A percentile compares a stretch with the other conserved stretches of the same genome.
Evolutionary conservation across 169 alveolate species (phyloP).

Genomic region (Theileria equi): DNA sequence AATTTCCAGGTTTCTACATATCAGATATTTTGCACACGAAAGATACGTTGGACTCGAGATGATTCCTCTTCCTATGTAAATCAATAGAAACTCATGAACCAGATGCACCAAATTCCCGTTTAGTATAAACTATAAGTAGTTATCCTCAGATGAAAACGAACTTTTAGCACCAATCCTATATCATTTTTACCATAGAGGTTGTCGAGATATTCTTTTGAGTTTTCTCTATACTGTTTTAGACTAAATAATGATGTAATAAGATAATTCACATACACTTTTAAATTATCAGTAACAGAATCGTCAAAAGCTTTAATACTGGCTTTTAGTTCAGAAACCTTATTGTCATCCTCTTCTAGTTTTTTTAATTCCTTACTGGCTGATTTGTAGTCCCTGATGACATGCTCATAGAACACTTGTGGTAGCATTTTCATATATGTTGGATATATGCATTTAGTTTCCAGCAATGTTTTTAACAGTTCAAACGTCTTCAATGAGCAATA

Average conservation of each 20-base stretch:
- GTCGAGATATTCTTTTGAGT: slow-evolving; percentile 16
- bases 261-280: slow-evolving; percentile 8
- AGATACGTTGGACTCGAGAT: slow-evolving; percentile 5
- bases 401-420: slow-evolving; percentile 24
- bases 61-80: slow-evolving; percentile 22
- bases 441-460: slow-evolving; percentile 7
- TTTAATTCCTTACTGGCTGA: background rate
- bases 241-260: no score
- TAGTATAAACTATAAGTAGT: slow-evolving; percentile 10
- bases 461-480: slow-evolving; percentile 15
- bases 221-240: slow-evolving; percentile 21
- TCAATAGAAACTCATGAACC: slow-evolving; percentile 20
- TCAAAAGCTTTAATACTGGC: background rate
- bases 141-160: background rate
- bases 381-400: slow-evolving; percentile 15
- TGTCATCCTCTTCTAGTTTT: background rate
- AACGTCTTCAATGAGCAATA: slow-evolving; percentile 16
- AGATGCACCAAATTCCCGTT: background rate
- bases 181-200: slow-evolving; percentile 15
- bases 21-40: no score
- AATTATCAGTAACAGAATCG: slow-evolving; percentile 11
- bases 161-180: slow-evolving; percentile 8
- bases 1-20: background rate
- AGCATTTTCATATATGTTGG: slow-evolving; percentile 21
- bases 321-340: background rate